Evolutionary conservation across 371 early-diverging fungal species (phyloP).

Genomic region (Cokeromyces recurvatus): DNA sequence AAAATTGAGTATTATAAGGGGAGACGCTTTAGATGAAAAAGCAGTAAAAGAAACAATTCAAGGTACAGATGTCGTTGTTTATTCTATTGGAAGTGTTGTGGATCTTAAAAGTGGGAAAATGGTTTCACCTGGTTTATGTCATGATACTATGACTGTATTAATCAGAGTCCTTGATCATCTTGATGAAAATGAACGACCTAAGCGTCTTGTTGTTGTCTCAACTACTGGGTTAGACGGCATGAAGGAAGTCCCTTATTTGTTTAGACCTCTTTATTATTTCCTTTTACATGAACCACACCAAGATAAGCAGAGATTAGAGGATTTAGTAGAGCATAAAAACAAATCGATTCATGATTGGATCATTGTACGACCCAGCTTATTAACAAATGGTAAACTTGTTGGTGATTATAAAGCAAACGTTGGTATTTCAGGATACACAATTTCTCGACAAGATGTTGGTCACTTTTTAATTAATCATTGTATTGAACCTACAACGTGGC

Average conservation of each 20-base stretch:
- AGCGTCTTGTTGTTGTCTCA: slow-evolving; percentile 36
- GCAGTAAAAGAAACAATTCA: slow-evolving; percentile 12
- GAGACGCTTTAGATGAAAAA: slow-evolving; percentile 25
- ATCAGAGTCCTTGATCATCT: not conserved
- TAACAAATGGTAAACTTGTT: slow-evolving; percentile 25
- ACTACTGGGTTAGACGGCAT: slow-evolving; percentile 30
- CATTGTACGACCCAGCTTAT: slow-evolving; percentile 33
- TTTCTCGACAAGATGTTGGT: slow-evolving; percentile 37
- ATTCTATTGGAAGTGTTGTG: slow-evolving; percentile 16
- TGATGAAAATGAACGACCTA: slow-evolving; percentile 12
- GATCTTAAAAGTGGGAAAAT: slow-evolving; percentile 4
- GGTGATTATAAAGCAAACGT: slow-evolving; percentile 22
- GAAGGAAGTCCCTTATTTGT: slow-evolving; percentile 33
- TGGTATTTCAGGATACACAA: slow-evolving; percentile 26
- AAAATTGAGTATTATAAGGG: slow-evolving; percentile 29
- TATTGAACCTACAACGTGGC: slow-evolving; percentile 20
- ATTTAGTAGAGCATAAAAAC: slow-evolving; percentile 7
- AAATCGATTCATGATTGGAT: slow-evolving; percentile 18
- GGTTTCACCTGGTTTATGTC: slow-evolving; percentile 10
- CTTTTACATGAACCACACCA: slow-evolving; percentile 30
- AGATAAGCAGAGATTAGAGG: slow-evolving; percentile 32
- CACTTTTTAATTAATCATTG: slow-evolving; percentile 39
- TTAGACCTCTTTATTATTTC: slow-evolving; percentile 24
- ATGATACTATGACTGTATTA: slow-evolving; percentile 11
- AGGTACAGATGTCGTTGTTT: slow-evolving; percentile 14